phyloP scores from a whole-genome alignment of 495 filamentous ascomycete genomes.

The Evernia prunastri region DNA sequence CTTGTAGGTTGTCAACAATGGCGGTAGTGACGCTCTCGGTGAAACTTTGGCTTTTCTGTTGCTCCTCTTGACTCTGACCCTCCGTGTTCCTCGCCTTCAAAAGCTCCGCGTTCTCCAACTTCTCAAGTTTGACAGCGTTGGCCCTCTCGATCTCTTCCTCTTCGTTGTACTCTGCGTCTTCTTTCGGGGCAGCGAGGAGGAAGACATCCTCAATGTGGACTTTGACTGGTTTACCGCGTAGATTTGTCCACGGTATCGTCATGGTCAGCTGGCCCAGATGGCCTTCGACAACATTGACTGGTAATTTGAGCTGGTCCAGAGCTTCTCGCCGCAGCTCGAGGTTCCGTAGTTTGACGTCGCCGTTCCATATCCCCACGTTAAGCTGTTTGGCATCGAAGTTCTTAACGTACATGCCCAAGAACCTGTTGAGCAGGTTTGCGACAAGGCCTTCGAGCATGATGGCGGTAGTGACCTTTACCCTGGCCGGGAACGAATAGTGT shows the following conservation, averaged over 20 bases:
- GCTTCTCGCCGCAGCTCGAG: conserved; percentile 90
- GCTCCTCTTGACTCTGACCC: conserved; percentile 87
- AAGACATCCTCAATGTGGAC: conserved; percentile 96
- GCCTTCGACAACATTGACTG: conserved; percentile 92
- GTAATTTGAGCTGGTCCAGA: conserved; percentile 89
- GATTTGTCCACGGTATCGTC: conserved; percentile 92
- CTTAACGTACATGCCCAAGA: conserved; percentile 98
- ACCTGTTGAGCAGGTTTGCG: conserved; percentile 93
- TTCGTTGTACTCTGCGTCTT: conserved; percentile 86
- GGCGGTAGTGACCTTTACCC: conserved; percentile 38
- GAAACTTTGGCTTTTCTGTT: conserved; percentile 93
- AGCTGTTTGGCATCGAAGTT: conserved; percentile 96
- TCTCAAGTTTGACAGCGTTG: conserved; percentile 91
- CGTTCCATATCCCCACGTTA: conserved; percentile 96
- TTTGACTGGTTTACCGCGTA: conserved; percentile 87
- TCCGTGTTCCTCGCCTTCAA: conserved; percentile 86
- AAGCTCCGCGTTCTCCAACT: conserved; percentile 89
- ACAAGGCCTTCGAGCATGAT: conserved; percentile 62
- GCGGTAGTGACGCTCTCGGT: conserved; percentile 89
- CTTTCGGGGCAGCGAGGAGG: conserved; percentile 85
- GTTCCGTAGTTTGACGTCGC: conserved; percentile 87
- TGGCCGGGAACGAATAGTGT: conserved; percentile 28
- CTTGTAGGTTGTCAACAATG: conserved; percentile 95
- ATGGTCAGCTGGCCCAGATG: conserved; percentile 86
- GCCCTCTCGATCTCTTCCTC: conserved; percentile 80